phyloP scores from a whole-genome alignment of 2,329 filamentous ascomycete genomes.

The Colletotrichum zoysiae region DNA sequence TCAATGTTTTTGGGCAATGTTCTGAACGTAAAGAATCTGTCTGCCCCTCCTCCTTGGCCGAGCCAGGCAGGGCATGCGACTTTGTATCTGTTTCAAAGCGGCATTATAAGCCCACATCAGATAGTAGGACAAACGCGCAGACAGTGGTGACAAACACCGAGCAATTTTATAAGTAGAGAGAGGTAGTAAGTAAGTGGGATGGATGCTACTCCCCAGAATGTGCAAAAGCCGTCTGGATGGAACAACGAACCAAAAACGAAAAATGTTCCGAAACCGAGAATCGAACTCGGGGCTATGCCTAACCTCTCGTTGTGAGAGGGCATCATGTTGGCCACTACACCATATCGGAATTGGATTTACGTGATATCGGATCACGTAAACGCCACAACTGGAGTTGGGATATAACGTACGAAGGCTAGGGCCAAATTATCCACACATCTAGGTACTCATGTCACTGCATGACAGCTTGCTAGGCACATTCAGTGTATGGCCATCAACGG shows the following conservation, averaged over 20 bases:
- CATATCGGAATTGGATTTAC: constrained; percentile 21
- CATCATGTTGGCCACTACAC: constrained; percentile 39
- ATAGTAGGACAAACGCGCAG: not conserved
- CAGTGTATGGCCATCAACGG: too few species aligned
- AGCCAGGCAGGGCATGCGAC: not conserved
- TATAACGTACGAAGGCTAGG: too few species aligned
- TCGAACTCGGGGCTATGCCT: constrained; percentile 38
- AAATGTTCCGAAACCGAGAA: constrained; percentile 33
- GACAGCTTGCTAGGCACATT: too few species aligned
- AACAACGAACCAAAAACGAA: not conserved
- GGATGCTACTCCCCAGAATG: too few species aligned
- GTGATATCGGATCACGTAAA: too few species aligned
- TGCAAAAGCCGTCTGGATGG: not conserved
- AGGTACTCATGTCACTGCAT: too few species aligned
- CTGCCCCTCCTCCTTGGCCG: not conserved
- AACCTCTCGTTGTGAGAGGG: constrained; percentile 24
- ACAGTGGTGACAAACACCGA: not conserved
- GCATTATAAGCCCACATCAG: not conserved
- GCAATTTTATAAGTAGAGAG: not conserved
- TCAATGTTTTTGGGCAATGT: too few species aligned
- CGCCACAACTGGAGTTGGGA: too few species aligned
- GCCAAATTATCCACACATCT: too few species aligned
- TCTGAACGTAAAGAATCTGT: not conserved
- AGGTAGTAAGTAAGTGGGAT: too few species aligned
- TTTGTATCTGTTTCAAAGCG: not conserved